phyloP scores from a whole-genome alignment of 805 yeast species.

The Kodamaea restingae region DNA sequence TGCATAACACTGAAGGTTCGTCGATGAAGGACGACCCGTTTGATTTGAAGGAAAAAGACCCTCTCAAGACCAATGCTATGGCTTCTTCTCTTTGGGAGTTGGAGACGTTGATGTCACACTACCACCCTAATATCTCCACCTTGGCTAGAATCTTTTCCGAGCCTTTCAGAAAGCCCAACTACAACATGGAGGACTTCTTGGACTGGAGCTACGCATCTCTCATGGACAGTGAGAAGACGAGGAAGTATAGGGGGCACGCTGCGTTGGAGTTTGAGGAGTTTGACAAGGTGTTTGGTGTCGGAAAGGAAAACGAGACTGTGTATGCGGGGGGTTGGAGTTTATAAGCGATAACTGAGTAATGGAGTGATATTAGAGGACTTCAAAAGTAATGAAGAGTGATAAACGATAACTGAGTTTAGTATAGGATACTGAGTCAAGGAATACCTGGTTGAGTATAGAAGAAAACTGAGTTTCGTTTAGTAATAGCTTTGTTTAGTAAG shows the following conservation, averaged over 20 bases:
- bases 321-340: slow-evolving; percentile 28
- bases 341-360: slow-evolving; percentile 3
- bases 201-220: slow-evolving; percentile 81
- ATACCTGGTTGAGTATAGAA: too few species aligned
- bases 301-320: slow-evolving; percentile 10
- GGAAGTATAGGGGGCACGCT: slow-evolving; percentile 66
- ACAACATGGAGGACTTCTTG: slow-evolving; percentile 89
- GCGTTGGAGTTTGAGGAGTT: slow-evolving; percentile 71
- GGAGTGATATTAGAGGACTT: too few species aligned
- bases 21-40: slow-evolving; percentile 54
- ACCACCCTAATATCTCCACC: slow-evolving; percentile 93
- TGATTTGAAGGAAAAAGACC: slow-evolving; percentile 61
- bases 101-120: slow-evolving; percentile 73
- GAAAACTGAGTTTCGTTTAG: too few species aligned
- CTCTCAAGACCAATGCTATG: slow-evolving; percentile 73
- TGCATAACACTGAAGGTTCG: slow-evolving; percentile 49
- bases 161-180: slow-evolving; percentile 82
- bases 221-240: slow-evolving; percentile 57
- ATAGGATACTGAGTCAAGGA: too few species aligned
- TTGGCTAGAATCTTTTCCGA: slow-evolving; percentile 84
- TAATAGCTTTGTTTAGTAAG: too few species aligned
- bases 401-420: too few species aligned
- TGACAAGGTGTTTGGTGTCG: slow-evolving; percentile 30
- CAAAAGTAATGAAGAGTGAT: too few species aligned
- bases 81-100: slow-evolving; percentile 91